Base-by-base conservation (phyloP, 2,329 filamentous ascomycete species). In the Claviceps sp. region DNA sequence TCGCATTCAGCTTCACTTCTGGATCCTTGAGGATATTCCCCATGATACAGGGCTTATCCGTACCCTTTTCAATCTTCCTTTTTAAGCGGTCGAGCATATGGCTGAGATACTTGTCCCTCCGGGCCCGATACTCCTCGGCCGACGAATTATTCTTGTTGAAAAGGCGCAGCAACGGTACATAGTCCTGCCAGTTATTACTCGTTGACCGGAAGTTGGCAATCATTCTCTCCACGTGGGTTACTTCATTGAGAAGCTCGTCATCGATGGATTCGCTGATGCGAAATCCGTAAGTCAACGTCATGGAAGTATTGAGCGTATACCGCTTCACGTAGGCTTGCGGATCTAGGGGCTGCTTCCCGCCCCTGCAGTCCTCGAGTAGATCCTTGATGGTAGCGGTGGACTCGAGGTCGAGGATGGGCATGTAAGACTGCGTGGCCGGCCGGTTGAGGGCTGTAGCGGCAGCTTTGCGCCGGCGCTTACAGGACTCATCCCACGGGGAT, bases 171-270 rank as follows among this genome's bases (percentile, higher is more conserved):
- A 90, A 60, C 0, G 87, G 86, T n/a, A 93, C 79, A 58, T 91
- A 91, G 61, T 93, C 87, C 61, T 88, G 84, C 80, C 85, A 87
- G 63, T 91, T 91, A 62, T 89, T 88, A 59, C 83, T 87, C 0
- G 86, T 91, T 26, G 80, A 85, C 47, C 87, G 72, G 62, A 90
- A 85, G 59, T 87, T 87, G 50, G 82, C 84, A 24, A 93, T 81
- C 5, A 81, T 82, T 34, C 85, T 76, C 64, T 91, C 87, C 3
- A 91, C 86, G 47, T 82, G 73, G 0, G 82, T 80, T 53, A 93
- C 89, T 62, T 91, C 87, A 20, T 78, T 72, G 5, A 91, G 72
- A 7, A 90, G 70, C 41, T 76, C 70, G 56, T 84, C 78, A 53
- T 88, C 73, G 46, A 86, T 77, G 56, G 82, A 79, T 0, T 84